phyloP scores from a whole-genome alignment of 345 rosid species.

The Syzygium aqueum region DNA sequence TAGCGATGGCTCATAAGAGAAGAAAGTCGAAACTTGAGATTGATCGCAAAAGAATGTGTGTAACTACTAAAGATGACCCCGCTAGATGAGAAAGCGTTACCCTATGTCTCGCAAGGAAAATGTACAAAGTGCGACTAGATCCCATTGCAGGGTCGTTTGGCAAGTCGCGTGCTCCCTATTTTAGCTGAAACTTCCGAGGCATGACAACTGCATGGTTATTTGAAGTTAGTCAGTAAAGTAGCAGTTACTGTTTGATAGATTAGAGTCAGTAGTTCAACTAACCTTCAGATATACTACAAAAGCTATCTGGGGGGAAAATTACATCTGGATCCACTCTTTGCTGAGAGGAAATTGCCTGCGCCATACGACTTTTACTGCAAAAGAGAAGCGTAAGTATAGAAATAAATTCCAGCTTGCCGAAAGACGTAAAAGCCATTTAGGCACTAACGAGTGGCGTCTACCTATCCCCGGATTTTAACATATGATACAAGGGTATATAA shows the following conservation, averaged over 20 bases:
- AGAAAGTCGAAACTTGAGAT: not conserved
- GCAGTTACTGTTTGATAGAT: not conserved
- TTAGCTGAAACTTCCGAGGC: slow-evolving; percentile 34
- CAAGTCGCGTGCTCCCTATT: not conserved
- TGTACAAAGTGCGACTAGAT: not conserved
- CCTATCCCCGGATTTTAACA: not conserved
- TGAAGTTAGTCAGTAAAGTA: not conserved
- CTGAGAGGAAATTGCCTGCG: slow-evolving; percentile 32
- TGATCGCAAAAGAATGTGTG: not conserved
- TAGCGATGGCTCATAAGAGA: not conserved
- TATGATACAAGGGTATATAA: not conserved
- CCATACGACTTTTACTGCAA: slow-evolving; percentile 47
- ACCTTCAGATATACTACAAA: slow-evolving; percentile 53
- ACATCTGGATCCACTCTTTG: slow-evolving; percentile 34
- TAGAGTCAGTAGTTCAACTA: not conserved
- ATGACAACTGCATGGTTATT: slow-evolving; percentile 21
- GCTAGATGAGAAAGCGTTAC: not conserved
- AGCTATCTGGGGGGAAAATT: slow-evolving; percentile 42
- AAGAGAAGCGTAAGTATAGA: not conserved
- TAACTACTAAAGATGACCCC: not conserved
- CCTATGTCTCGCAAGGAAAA: not conserved
- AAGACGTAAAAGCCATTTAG: not conserved
- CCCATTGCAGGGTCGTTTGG: not conserved
- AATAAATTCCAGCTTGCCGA: not conserved
- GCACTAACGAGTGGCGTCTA: not conserved